A percentile compares a stretch with the other conserved stretches of the same genome.
Conservation (phyloP, 805 yeast species). For the Candida sakaeoensis region DNA sequence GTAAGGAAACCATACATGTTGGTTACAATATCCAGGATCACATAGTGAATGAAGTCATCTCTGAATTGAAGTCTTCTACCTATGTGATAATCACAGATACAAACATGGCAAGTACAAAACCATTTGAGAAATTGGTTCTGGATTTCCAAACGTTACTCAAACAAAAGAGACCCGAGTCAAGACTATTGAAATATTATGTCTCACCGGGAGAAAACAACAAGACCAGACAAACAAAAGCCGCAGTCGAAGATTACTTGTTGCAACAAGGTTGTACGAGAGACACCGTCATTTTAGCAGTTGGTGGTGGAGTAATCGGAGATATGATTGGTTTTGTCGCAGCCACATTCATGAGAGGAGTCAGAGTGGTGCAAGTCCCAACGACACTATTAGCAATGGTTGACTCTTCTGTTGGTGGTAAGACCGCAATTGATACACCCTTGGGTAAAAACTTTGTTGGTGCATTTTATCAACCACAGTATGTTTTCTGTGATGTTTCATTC, state of each 20-base stretch:
- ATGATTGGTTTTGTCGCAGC: constrained; percentile 99
- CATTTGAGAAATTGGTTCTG: constrained; percentile 44
- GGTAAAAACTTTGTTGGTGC: constrained; percentile 97
- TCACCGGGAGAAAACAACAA: constrained; percentile 94
- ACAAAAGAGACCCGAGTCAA: constrained; percentile 45
- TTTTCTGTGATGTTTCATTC: constrained; percentile 84
- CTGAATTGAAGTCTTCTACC: constrained; percentile 73
- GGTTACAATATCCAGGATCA: constrained; percentile 79
- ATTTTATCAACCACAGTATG: constrained; percentile 91
- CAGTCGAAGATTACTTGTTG: constrained; percentile 85
- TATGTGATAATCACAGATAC: constrained; percentile 88
- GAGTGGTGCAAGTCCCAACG: constrained; percentile 92
- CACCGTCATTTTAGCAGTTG: constrained; percentile 88
- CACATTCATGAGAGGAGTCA: constrained; percentile 96
- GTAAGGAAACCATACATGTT: constrained; percentile 80
- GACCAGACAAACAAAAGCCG: constrained; percentile 83
- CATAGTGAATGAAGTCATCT: constrained; percentile 64
- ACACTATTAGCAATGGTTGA: constrained; percentile 95
- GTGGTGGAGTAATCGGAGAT: constrained; percentile 98
- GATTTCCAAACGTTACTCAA: constrained; percentile 40
- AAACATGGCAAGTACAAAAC: constrained; percentile 66
- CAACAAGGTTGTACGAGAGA: constrained; percentile 90
- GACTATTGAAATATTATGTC: constrained; percentile 71
- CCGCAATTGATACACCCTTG: constrained; percentile 94
- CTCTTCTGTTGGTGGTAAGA: constrained; percentile 96